Evolutionary conservation across 1,284 basidiomycete genomes (phyloP).

Genomic region (Serendipita sp.): DNA sequence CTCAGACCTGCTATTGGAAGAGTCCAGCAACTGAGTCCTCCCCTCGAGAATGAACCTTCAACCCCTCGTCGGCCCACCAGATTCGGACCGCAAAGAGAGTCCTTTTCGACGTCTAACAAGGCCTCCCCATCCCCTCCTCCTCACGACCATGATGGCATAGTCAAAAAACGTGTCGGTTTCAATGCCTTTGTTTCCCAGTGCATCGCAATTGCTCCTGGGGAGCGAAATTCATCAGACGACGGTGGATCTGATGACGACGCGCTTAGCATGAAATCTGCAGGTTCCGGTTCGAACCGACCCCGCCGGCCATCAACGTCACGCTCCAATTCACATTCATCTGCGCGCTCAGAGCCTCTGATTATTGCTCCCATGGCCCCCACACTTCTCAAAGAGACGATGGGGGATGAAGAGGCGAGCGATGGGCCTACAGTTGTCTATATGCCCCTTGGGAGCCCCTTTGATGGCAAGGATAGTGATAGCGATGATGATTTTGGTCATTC

Average conservation of each 20-base stretch:
- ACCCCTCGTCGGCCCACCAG: slow-evolving; percentile 31
- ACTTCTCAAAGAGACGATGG: slow-evolving; percentile 45
- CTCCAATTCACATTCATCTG: slow-evolving; percentile 11
- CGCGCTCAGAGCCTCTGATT: slow-evolving; percentile 45
- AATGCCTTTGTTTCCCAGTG: slow-evolving; percentile 97
- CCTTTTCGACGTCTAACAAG: slow-evolving; percentile 15
- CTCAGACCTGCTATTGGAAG: slow-evolving; percentile 16
- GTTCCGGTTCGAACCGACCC: neutral
- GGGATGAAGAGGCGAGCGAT: neutral
- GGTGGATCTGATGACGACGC: slow-evolving; percentile 17
- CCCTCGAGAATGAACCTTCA: slow-evolving; percentile 13
- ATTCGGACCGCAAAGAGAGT: slow-evolving; percentile 16
- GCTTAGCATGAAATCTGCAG: slow-evolving; percentile 8
- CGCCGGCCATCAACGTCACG: slow-evolving; percentile 4
- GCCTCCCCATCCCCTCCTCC: slow-evolving; percentile 12
- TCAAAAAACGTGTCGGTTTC: slow-evolving; percentile 61
- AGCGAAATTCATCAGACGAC: slow-evolving; percentile 9
- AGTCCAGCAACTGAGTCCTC: slow-evolving; percentile 13
- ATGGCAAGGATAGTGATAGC: neutral
- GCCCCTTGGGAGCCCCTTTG: slow-evolving; percentile 21
- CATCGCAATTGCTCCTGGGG: slow-evolving; percentile 56
- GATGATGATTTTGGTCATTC: neutral
- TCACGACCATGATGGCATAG: slow-evolving; percentile 19
- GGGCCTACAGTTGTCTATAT: slow-evolving; percentile 31
- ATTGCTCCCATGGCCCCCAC: slow-evolving; percentile 94